These are phyloP conservation scores for Alternaria gansuensis DNA, from an alignment of 2,329 filamentous ascomycete species.

Conservation along the genomic window DNA sequence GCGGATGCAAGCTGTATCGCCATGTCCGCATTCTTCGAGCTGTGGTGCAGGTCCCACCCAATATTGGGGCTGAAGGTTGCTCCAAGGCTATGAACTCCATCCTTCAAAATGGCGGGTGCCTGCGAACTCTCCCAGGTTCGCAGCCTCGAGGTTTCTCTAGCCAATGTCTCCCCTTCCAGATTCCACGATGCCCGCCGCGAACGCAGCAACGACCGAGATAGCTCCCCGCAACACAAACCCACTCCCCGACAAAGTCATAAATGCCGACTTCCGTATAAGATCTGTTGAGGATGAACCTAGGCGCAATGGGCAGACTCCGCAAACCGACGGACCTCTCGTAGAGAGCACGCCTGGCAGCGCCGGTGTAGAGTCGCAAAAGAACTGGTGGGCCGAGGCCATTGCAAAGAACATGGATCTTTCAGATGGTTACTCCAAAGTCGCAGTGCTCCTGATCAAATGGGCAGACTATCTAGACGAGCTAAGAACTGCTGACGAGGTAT, in stretches of 20 bases:
- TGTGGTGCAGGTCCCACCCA: slow-evolving; percentile 25
- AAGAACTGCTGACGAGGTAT: slow-evolving; percentile 42
- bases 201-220: slow-evolving; percentile 30
- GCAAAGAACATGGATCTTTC: slow-evolving; percentile 42
- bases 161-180: slow-evolving; percentile 25
- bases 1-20: background rate
- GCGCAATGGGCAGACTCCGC: background rate
- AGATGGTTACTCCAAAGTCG: slow-evolving; percentile 47
- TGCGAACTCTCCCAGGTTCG: slow-evolving; percentile 32
- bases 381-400: slow-evolving; percentile 45
- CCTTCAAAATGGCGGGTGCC: slow-evolving; percentile 23
- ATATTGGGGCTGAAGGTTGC: slow-evolving; percentile 42
- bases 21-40: slow-evolving; percentile 10
- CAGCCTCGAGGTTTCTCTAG: background rate
- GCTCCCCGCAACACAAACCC: slow-evolving; percentile 28
- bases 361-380: slow-evolving; percentile 29
- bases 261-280: slow-evolving; percentile 39
- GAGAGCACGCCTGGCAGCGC: slow-evolving; percentile 5
- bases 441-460: slow-evolving; percentile 52
- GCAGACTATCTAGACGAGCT: slow-evolving; percentile 48
- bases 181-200: slow-evolving; percentile 16
- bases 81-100: slow-evolving; percentile 18
- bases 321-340: slow-evolving; percentile 5
- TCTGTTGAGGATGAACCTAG: slow-evolving; percentile 31
- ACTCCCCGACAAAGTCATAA: slow-evolving; percentile 34